phyloP scores from a whole-genome alignment of 306 rosid species.

The Trichosanthes cucumerina region DNA sequence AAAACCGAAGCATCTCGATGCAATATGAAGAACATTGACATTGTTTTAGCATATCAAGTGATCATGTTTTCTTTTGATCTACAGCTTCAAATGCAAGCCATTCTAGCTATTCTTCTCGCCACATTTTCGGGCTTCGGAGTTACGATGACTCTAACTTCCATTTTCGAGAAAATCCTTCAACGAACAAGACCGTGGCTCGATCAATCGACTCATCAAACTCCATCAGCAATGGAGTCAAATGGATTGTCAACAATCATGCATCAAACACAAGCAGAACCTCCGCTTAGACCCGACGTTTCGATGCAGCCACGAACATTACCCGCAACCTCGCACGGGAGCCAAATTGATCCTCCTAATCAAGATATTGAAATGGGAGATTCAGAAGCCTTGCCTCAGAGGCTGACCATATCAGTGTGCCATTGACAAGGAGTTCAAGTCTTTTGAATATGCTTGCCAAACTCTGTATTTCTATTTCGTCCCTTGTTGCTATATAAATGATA shows the following conservation, averaged over 20 bases:
- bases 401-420: not conserved
- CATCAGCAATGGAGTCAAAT: slow-evolving; percentile 15
- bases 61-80: slow-evolving; percentile 9
- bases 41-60: not conserved
- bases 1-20: not conserved
- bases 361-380: slow-evolving; percentile 20
- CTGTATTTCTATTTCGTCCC: not conserved
- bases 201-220: slow-evolving; percentile 24
- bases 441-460: not conserved
- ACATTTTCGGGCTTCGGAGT: slow-evolving; percentile 65
- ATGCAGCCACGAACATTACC: not conserved
- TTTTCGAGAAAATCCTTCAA: slow-evolving; percentile 29
- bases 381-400: slow-evolving; percentile 5
- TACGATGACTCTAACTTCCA: slow-evolving; percentile 45
- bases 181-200: slow-evolving; percentile 30
- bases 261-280: not conserved
- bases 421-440: not conserved
- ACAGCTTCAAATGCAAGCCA: slow-evolving; percentile 54
- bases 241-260: slow-evolving; percentile 21
- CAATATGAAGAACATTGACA: not conserved
- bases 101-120: slow-evolving; percentile 59
- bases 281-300: not conserved
- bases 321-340: not conserved
- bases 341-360: not conserved
- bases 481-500: not conserved